These are phyloP conservation scores for Acacia crassicarpa DNA, from an alignment of 306 rosid genomes.

Conservation along the genomic window DNA sequence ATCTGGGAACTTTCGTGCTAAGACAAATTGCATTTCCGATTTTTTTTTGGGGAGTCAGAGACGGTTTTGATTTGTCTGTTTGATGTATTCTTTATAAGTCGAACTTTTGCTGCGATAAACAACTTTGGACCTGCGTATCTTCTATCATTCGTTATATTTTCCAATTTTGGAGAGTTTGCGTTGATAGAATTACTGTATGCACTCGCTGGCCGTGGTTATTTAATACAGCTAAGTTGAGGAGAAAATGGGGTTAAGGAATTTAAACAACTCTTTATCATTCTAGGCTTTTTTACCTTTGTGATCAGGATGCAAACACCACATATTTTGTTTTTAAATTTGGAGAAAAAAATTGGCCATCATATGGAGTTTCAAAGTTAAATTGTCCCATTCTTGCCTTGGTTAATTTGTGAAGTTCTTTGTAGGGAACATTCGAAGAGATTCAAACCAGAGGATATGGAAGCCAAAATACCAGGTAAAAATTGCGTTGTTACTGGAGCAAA, in stretches of 20 bases:
- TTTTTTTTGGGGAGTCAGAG: neutral
- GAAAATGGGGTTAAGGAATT: neutral
- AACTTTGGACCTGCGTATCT: neutral
- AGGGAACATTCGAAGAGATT: slow-evolving; percentile 83
- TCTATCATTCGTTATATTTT: neutral
- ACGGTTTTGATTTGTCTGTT: slow-evolving; percentile 7
- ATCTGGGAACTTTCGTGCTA: too few relatives aligned
- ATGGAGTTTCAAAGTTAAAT: neutral
- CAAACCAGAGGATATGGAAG: slow-evolving; percentile 68
- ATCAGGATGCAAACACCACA: neutral
- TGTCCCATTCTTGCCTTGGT: neutral
- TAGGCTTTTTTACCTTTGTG: neutral
- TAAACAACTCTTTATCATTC: neutral
- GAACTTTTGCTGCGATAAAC: neutral
- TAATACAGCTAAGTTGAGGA: neutral
- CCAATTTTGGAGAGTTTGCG: slow-evolving; percentile 1
- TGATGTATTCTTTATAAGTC: neutral
- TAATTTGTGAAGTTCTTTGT: slow-evolving; percentile 9
- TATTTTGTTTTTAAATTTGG: neutral
- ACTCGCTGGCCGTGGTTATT: too few relatives aligned
- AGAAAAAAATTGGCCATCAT: neutral
- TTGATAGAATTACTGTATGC: neutral
- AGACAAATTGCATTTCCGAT: too few relatives aligned
- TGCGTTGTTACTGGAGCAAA: slow-evolving; percentile 96
- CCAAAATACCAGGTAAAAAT: slow-evolving; percentile 64